Percentiles rank a stretch among this genome's conserved stretches.
phyloP scores from a whole-genome alignment of 768 basidiomycete species.

The Galerina marginata region DNA sequence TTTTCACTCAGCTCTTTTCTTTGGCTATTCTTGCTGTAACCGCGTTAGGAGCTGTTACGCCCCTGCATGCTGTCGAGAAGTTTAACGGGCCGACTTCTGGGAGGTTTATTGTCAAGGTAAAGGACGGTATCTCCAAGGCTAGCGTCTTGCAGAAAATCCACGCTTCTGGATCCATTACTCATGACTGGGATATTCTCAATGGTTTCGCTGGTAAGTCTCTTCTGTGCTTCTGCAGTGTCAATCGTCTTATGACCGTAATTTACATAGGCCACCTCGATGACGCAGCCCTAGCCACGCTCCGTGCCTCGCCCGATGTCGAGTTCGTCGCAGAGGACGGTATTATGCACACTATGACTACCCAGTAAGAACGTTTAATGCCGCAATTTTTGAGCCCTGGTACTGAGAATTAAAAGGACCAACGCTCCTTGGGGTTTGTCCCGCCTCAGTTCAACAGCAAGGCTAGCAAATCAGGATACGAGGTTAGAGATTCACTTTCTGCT shows the following conservation, averaged over 20 bases:
- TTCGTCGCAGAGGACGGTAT: constrained; percentile 36
- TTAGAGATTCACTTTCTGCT: background rate
- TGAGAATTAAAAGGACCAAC: background rate
- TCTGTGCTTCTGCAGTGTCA: background rate
- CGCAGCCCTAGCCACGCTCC: constrained; percentile 29
- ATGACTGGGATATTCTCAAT: constrained; percentile 34
- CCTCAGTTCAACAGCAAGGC: constrained; percentile 19
- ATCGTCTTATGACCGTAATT: background rate
- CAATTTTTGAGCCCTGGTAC: background rate
- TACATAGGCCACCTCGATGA: constrained; percentile 23
- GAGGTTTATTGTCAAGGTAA: constrained; percentile 36
- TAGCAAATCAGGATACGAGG: constrained; percentile 8
- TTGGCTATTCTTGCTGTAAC: too few relatives aligned
- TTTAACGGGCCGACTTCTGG: constrained; percentile 31
- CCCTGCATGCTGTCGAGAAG: constrained; percentile 28
- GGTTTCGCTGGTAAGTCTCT: constrained; percentile 34
- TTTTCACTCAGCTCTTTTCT: too few relatives aligned
- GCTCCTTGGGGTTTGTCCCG: constrained; percentile 35
- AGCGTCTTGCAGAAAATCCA: constrained; percentile 7
- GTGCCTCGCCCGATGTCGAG: constrained; percentile 31
- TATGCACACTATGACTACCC: constrained; percentile 27
- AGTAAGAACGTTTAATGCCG: constrained; percentile 16
- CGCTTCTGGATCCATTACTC: constrained; percentile 10
- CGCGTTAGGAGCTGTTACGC: background rate
- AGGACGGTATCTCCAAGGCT: constrained; percentile 27